Percentiles rank a stretch among this genome's conserved stretches.
These are phyloP conservation scores for Myrmaecium sp. DNA, from an alignment of 2,329 filamentous ascomycete genomes.

Conservation along the genomic window DNA sequence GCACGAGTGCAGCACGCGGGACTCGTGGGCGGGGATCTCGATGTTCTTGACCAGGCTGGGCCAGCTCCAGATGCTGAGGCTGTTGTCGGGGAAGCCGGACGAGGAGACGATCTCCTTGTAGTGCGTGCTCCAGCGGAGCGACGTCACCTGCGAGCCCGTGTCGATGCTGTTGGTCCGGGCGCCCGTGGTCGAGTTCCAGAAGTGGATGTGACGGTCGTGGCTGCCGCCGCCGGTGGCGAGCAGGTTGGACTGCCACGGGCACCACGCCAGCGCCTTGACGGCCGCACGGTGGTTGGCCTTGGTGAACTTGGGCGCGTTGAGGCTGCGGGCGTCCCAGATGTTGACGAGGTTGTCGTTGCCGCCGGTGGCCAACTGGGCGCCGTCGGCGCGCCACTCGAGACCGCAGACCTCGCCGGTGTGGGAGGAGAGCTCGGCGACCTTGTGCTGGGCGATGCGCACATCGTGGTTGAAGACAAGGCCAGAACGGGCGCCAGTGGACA, in stretches of 20 bases:
- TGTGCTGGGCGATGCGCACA: conserved; percentile 93
- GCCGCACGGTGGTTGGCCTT: conserved; percentile 99
- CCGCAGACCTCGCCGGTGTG: conserved; percentile 97
- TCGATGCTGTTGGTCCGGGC: conserved; percentile 98
- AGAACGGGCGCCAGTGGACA: conserved; percentile 87
- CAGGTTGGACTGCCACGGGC: conserved; percentile 95
- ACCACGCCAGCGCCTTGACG: conserved; percentile 96
- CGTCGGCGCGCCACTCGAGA: conserved; percentile 92
- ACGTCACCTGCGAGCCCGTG: conserved; percentile 93
- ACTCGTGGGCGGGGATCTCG: conserved; percentile 95
- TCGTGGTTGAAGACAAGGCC: conserved; percentile 98
- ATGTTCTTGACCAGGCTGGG: conserved; percentile 92
- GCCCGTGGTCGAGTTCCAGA: conserved; percentile 98
- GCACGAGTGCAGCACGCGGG: conserved; percentile 87
- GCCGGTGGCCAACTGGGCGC: conserved; percentile 89
- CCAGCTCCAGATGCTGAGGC: conserved; percentile 97
- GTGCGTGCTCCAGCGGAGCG: conserved; percentile 85
- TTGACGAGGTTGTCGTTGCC: conserved; percentile 98
- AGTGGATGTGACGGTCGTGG: conserved; percentile 96
- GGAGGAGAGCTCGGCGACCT: conserved; percentile 88
- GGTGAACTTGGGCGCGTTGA: conserved; percentile 91
- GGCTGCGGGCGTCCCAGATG: conserved; percentile 94
- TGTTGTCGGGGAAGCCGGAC: conserved; percentile 98
- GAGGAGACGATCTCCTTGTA: conserved; percentile 98
- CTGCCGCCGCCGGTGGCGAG: conserved; percentile 91